These are phyloP conservation scores for Lanmaoa pseudosensibilis DNA, from an alignment of 768 basidiomycete genomes.

Conservation along the genomic window DNA sequence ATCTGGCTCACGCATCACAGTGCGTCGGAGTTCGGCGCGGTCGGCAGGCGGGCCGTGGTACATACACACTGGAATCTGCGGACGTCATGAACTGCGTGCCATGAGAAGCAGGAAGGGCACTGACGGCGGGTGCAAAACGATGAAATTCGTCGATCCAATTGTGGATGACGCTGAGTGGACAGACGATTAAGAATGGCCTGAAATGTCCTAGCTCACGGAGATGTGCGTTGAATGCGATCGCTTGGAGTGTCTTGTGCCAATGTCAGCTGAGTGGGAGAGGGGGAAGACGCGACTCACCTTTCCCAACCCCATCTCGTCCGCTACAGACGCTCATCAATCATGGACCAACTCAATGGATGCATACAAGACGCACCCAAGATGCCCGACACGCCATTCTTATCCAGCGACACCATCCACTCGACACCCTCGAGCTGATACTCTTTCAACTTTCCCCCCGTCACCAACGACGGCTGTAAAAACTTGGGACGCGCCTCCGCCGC, in stretches of 20 bases:
- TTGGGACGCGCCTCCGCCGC: conserved; percentile 23
- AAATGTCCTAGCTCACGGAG: conserved; percentile 70
- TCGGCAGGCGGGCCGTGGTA: conserved; percentile 87
- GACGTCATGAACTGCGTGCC: background rate
- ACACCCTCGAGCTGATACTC: conserved; percentile 92
- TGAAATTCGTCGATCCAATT: conserved; percentile 88
- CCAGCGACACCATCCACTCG: conserved; percentile 91
- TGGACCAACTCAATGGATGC: conserved; percentile 10
- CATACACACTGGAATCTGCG: conserved; percentile 80
- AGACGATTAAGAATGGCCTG: conserved; percentile 84
- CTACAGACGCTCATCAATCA: conserved; percentile 37
- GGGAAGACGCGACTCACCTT: conserved; percentile 47
- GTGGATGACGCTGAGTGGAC: conserved; percentile 89
- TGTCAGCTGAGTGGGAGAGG: background rate
- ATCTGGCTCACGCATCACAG: conserved; percentile 46
- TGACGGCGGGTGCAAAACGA: conserved; percentile 78
- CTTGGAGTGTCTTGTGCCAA: conserved; percentile 77
- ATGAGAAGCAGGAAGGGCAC: conserved; percentile 18
- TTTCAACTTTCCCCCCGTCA: conserved; percentile 86
- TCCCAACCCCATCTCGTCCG: conserved; percentile 95
- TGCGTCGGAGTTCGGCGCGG: conserved; percentile 74
- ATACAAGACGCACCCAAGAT: conserved; percentile 56
- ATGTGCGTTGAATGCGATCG: conserved; percentile 90
- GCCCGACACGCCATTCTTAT: conserved; percentile 82
- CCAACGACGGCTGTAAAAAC: conserved; percentile 71